Evolutionary conservation across 306 rosid genomes (phyloP).

Genomic region (Cicer pinnatifidum): DNA sequence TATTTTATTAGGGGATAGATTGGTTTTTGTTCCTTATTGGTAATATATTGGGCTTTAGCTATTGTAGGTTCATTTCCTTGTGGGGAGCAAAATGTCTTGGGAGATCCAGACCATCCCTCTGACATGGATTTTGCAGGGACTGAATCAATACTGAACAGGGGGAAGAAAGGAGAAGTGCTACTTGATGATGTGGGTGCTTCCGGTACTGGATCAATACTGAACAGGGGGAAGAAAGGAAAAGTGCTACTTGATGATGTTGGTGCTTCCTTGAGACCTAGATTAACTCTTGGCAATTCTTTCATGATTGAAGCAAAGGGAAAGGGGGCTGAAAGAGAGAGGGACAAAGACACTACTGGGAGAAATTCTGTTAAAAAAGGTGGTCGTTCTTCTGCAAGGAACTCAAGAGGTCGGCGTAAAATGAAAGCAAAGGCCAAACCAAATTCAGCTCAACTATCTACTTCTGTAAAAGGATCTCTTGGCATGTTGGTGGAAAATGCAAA

Average conservation of each 20-base stretch:
- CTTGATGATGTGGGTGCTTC: conserved; percentile 72
- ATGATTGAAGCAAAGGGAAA: conserved; percentile 70
- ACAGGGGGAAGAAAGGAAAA: conserved; percentile 78
- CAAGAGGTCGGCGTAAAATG: conserved; percentile 67
- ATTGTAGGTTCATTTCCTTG: conserved; percentile 63
- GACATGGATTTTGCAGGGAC: conserved; percentile 61
- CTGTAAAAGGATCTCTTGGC: conserved; percentile 61
- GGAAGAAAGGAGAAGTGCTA: conserved; percentile 74
- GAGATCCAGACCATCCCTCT: conserved; percentile 53
- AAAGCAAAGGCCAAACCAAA: conserved; percentile 83
- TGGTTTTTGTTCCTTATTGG: conserved; percentile 7
- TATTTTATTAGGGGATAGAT: background rate
- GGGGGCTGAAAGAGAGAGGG: conserved; percentile 81
- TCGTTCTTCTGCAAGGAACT: conserved; percentile 54
- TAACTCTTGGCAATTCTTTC: conserved; percentile 57
- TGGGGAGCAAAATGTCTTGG: conserved; percentile 52
- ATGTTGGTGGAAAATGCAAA: conserved; percentile 48
- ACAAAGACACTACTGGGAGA: conserved; percentile 57
- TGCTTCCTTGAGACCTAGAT: conserved; percentile 56
- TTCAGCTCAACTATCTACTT: conserved; percentile 60
- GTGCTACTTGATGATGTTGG: conserved; percentile 80
- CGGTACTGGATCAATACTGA: conserved; percentile 61
- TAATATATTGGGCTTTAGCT: conserved; percentile 37
- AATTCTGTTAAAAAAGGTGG: conserved; percentile 57
- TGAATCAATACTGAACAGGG: conserved; percentile 64